Evolutionary conservation across 352 stramenopile species (phyloP).

Genomic region (Phytophthora europaea): DNA sequence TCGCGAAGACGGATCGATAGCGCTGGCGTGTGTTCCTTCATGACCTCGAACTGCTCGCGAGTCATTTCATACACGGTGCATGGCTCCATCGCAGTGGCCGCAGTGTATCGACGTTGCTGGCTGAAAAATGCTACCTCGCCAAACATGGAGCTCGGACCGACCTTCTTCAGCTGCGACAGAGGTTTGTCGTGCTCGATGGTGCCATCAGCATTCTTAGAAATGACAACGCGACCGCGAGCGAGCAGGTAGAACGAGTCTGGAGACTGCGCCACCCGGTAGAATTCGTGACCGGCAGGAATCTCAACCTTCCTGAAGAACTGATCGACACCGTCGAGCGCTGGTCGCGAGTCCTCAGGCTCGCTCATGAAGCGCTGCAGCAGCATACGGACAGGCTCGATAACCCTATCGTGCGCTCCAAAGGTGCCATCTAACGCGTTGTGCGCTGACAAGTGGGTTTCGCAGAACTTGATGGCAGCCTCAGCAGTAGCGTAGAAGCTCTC

Average conservation of each 20-base stretch:
- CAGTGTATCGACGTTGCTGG: slow-evolving; percentile 56
- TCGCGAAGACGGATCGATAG: slow-evolving; percentile 70
- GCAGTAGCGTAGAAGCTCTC: slow-evolving; percentile 58
- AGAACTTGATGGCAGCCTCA: slow-evolving; percentile 69
- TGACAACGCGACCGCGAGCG: slow-evolving; percentile 53
- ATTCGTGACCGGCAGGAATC: slow-evolving; percentile 56
- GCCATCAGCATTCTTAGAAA: slow-evolving; percentile 70
- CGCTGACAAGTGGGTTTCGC: slow-evolving; percentile 56
- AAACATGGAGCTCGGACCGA: slow-evolving; percentile 72
- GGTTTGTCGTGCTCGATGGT: slow-evolving; percentile 38
- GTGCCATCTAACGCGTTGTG: slow-evolving; percentile 15
- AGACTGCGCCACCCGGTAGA: slow-evolving; percentile 62
- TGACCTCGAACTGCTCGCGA: slow-evolving; percentile 54
- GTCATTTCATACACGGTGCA: slow-evolving; percentile 71
- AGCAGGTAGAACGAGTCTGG: slow-evolving; percentile 69
- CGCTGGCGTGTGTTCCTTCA: slow-evolving; percentile 51
- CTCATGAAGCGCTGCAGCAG: slow-evolving; percentile 70
- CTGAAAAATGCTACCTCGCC: slow-evolving; percentile 83
- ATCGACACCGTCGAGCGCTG: slow-evolving; percentile 55
- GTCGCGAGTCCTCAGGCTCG: slow-evolving; percentile 55
- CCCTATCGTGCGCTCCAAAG: slow-evolving; percentile 11
- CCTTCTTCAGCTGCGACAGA: slow-evolving; percentile 55
- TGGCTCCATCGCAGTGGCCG: slow-evolving; percentile 42
- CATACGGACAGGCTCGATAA: slow-evolving; percentile 47
- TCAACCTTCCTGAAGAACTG: slow-evolving; percentile 53